Evolutionary conservation across 2,329 filamentous ascomycete genomes (phyloP).

Genomic region (Pestalotiopsis sp.): DNA sequence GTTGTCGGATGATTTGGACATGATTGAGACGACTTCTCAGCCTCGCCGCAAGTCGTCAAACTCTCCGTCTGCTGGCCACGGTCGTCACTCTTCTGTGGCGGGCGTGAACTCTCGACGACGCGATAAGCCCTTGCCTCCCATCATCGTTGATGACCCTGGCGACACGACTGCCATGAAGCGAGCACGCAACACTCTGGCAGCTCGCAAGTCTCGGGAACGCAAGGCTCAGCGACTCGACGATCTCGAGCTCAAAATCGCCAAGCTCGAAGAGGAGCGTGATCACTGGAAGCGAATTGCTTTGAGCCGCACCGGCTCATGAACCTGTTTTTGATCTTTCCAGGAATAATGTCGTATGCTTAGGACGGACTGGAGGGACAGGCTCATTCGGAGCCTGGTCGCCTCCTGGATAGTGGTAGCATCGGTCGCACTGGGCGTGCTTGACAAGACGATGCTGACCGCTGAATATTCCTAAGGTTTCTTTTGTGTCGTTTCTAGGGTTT

Average conservation of each 20-base stretch:
- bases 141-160: slow-evolving; percentile 70
- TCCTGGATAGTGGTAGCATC: slow-evolving; percentile 25
- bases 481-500: background rate
- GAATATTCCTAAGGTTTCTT: background rate
- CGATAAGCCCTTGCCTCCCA: slow-evolving; percentile 77
- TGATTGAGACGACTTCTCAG: slow-evolving; percentile 39
- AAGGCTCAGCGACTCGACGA: slow-evolving; percentile 77
- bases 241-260: slow-evolving; percentile 71
- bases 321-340: slow-evolving; percentile 21
- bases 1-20: slow-evolving; percentile 50
- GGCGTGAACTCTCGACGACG: slow-evolving; percentile 75
- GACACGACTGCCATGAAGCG: slow-evolving; percentile 87
- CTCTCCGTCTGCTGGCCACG: slow-evolving; percentile 40
- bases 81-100: slow-evolving; percentile 66
- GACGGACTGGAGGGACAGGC: slow-evolving; percentile 35
- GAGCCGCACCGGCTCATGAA: slow-evolving; percentile 35
- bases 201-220: slow-evolving; percentile 86
- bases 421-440: slow-evolving; percentile 26
- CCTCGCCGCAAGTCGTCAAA: slow-evolving; percentile 48
- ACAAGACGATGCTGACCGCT: slow-evolving; percentile 8
- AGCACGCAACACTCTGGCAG: slow-evolving; percentile 88
- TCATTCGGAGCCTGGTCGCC: slow-evolving; percentile 20
- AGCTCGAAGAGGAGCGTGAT: slow-evolving; percentile 66
- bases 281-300: slow-evolving; percentile 63
- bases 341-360: slow-evolving; percentile 21